Percentiles rank a stretch among this genome's conserved stretches.
Evolutionary conservation across 2,329 filamentous ascomycete species (phyloP).

Genomic region (Aspergillus sojae): DNA sequence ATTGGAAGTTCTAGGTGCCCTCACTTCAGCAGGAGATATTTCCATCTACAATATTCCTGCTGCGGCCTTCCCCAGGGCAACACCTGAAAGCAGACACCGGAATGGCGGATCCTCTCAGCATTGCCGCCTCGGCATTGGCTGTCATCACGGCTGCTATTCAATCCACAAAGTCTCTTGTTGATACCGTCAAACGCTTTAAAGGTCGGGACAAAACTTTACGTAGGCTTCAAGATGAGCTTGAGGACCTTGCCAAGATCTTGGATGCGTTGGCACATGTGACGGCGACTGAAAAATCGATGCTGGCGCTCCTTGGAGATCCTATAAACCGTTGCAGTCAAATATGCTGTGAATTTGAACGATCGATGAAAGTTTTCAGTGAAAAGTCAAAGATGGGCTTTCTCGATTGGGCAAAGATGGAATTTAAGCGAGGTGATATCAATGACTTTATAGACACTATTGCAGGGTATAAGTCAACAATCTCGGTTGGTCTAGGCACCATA

Average conservation of each 20-base stretch:
- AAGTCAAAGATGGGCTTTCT: constrained; percentile 39
- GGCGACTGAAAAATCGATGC: constrained; percentile 21
- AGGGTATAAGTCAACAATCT: constrained; percentile 46
- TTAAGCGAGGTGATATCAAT: constrained; percentile 45
- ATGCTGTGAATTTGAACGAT: constrained; percentile 40
- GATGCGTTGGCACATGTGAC: constrained; percentile 29
- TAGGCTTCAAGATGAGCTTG: constrained; percentile 37
- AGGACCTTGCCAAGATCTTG: constrained; percentile 38
- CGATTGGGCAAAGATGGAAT: constrained; percentile 48
- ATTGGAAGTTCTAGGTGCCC: background rate
- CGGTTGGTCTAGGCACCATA: constrained; percentile 40
- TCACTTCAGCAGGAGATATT: background rate
- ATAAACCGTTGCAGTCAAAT: constrained; percentile 40
- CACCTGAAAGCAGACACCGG: background rate
- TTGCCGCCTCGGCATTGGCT: constrained; percentile 36
- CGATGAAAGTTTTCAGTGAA: constrained; percentile 38
- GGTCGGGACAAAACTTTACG: constrained; percentile 38
- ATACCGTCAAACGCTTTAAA: constrained; percentile 38
- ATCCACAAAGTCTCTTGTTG: constrained; percentile 37
- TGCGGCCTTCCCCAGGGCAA: background rate
- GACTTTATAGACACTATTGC: constrained; percentile 44
- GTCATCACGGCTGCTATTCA: constrained; percentile 38
- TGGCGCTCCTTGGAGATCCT: constrained; percentile 39
- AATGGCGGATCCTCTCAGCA: constrained; percentile 39
- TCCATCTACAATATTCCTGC: background rate